Evolutionary conservation across 148 eudicot species (phyloP).

Genomic region (Chenopodium berlandieri): DNA sequence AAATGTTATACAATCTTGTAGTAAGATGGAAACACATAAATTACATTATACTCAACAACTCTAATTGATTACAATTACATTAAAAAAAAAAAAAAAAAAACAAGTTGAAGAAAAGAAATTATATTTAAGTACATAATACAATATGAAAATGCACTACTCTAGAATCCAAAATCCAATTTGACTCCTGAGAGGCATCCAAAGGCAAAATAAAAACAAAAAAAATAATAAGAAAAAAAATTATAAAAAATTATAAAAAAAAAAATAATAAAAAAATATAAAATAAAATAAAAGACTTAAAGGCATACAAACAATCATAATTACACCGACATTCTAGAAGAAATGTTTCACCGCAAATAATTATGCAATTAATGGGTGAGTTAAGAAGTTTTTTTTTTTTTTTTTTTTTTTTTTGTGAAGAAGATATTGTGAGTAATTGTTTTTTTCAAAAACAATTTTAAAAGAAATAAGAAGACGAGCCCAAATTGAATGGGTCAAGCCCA

Average conservation of each 20-base stretch:
- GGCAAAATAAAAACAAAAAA: not conserved
- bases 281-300: not conserved
- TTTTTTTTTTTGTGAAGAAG: not conserved
- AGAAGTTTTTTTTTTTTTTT: too few species aligned
- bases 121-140: not conserved
- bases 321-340: constrained; percentile 11
- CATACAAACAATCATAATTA: not conserved
- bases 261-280: too few species aligned
- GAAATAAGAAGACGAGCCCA: constrained; percentile 45
- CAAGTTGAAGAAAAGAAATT: too few species aligned
- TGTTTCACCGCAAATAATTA: not conserved
- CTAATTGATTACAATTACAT: not conserved
- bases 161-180: constrained; percentile 5
- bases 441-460: constrained; percentile 14
- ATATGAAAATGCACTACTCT: constrained; percentile 17
- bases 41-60: not conserved
- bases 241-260: too few species aligned
- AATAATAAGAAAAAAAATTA: not conserved
- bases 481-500: constrained; percentile 41
- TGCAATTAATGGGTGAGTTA: not conserved
- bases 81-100: too few species aligned
- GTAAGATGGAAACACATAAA: not conserved
- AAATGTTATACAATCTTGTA: not conserved
- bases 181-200: constrained; percentile 7
- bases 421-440: too few species aligned